A percentile compares a stretch with the other conserved stretches of the same genome.
Conservation (phyloP, 2,329 filamentous ascomycete species). For the Exophiala bonariae region DNA sequence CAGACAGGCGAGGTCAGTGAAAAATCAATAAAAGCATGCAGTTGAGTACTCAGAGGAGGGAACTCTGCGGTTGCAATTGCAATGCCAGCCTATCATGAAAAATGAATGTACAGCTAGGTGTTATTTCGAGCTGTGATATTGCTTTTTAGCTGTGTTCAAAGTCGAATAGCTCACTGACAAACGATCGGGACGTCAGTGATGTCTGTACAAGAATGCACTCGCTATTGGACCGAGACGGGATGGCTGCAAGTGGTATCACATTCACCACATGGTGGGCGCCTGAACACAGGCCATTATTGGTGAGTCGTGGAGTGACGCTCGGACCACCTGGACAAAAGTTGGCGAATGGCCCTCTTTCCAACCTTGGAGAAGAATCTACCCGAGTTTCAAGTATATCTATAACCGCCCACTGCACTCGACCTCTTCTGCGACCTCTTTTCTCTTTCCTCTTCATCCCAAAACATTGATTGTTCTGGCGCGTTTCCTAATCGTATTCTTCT, state of each 20-base stretch:
- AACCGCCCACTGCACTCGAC: slow-evolving; percentile 17
- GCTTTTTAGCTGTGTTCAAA: too few species aligned
- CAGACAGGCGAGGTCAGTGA: too few species aligned
- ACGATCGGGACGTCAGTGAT: too few species aligned
- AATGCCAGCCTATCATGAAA: too few species aligned
- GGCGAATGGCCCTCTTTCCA: slow-evolving; percentile 9
- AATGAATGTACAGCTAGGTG: too few species aligned
- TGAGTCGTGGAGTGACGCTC: background rate
- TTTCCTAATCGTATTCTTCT: slow-evolving; percentile 35
- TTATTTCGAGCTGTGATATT: too few species aligned
- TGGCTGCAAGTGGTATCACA: slow-evolving; percentile 14
- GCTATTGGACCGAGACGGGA: slow-evolving; percentile 8
- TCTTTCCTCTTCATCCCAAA: slow-evolving; percentile 16
- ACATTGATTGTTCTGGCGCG: slow-evolving; percentile 36
- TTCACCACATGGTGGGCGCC: slow-evolving; percentile 20
- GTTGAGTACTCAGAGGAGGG: too few species aligned
- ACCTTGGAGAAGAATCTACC: background rate
- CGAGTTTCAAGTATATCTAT: slow-evolving; percentile 13
- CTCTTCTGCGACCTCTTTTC: slow-evolving; percentile 14
- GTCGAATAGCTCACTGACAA: too few species aligned
- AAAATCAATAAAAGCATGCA: too few species aligned
- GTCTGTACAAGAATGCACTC: slow-evolving; percentile 1
- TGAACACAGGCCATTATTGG: slow-evolving; percentile 14
- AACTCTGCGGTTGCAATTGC: too few species aligned
- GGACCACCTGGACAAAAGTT: slow-evolving; percentile 1